These are phyloP conservation scores for Verbascum thapsus DNA, from an alignment of 257 asterid species.

Conservation along the genomic window DNA sequence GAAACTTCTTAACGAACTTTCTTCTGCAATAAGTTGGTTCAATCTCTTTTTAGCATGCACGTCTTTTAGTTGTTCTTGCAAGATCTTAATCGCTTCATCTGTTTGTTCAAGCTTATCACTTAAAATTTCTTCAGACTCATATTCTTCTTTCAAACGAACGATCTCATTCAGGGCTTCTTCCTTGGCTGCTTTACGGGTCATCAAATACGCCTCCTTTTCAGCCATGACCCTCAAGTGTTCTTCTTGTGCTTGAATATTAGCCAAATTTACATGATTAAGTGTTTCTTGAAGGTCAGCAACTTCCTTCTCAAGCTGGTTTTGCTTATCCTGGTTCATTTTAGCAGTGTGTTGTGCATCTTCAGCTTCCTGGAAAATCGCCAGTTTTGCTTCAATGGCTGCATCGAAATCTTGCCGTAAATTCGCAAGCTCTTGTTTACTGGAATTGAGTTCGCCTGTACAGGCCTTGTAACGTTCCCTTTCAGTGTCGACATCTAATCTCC, in stretches of 20 bases:
- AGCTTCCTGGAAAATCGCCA: slow-evolving; percentile 52
- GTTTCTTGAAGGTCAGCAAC: slow-evolving; percentile 40
- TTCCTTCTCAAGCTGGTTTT: slow-evolving; percentile 49
- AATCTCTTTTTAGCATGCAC: slow-evolving; percentile 47
- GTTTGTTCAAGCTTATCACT: slow-evolving; percentile 65
- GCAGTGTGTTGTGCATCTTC: slow-evolving; percentile 55
- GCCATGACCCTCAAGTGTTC: slow-evolving; percentile 42
- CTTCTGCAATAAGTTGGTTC: slow-evolving; percentile 44
- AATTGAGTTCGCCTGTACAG: slow-evolving; percentile 54
- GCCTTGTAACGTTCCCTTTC: slow-evolving; percentile 62
- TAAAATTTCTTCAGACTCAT: slow-evolving; percentile 40
- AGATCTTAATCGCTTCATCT: slow-evolving; percentile 44
- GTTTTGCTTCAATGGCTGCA: slow-evolving; percentile 46
- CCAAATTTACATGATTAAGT: slow-evolving; percentile 47
- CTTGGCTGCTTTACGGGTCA: slow-evolving; percentile 38
- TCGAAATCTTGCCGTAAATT: slow-evolving; percentile 59
- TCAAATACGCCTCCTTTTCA: slow-evolving; percentile 51
- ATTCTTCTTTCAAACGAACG: slow-evolving; percentile 43
- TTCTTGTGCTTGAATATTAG: slow-evolving; percentile 50
- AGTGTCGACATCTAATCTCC: slow-evolving; percentile 54
- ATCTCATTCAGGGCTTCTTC: slow-evolving; percentile 46
- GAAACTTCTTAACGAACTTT: slow-evolving; percentile 32
- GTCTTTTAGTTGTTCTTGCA: slow-evolving; percentile 54
- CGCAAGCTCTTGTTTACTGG: slow-evolving; percentile 56
- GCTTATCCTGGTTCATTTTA: slow-evolving; percentile 43